Conservation (phyloP, 1,284 basidiomycete species). For the Lentinula novae-zelandiae region DNA sequence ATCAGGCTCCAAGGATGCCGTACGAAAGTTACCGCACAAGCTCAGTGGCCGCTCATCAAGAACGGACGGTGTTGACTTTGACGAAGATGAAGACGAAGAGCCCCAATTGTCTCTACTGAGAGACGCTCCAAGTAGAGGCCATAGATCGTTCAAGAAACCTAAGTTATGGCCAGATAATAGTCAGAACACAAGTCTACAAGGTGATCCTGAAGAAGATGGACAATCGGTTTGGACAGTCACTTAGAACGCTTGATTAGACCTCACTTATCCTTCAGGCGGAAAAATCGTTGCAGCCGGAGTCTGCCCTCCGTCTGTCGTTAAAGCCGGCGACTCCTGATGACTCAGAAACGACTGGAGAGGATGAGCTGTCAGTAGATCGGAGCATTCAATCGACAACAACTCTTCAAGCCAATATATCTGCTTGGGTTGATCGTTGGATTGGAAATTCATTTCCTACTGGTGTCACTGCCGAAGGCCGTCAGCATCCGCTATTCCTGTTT, state of each 20-base stretch:
- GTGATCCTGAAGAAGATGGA: constrained; percentile 1
- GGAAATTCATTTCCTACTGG: not conserved
- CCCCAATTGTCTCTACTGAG: not conserved
- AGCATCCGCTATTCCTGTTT: not conserved
- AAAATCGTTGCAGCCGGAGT: constrained; percentile 12
- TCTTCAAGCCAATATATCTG: constrained; percentile 9
- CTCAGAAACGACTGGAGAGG: constrained; percentile 4
- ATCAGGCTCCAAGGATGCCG: not conserved
- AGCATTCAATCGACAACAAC: constrained; percentile 3
- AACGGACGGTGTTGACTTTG: not conserved
- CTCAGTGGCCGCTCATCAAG: not conserved
- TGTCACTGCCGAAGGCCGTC: constrained; percentile 9
- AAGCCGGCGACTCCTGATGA: constrained; percentile 13
- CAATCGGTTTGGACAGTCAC: not conserved
- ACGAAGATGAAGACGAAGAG: constrained; percentile 4
- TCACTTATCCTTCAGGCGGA: not conserved
- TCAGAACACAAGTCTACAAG: not conserved
- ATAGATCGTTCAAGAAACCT: constrained; percentile 1
- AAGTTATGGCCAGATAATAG: constrained; percentile 2
- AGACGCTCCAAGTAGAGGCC: not conserved
- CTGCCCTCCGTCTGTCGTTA: constrained; percentile 13
- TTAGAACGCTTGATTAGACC: not conserved
- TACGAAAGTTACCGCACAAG: not conserved
- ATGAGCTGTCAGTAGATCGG: not conserved
- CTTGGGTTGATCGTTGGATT: constrained; percentile 14